phyloP scores from a whole-genome alignment of 495 filamentous ascomycete species.

The Aspergillus asperescens region DNA sequence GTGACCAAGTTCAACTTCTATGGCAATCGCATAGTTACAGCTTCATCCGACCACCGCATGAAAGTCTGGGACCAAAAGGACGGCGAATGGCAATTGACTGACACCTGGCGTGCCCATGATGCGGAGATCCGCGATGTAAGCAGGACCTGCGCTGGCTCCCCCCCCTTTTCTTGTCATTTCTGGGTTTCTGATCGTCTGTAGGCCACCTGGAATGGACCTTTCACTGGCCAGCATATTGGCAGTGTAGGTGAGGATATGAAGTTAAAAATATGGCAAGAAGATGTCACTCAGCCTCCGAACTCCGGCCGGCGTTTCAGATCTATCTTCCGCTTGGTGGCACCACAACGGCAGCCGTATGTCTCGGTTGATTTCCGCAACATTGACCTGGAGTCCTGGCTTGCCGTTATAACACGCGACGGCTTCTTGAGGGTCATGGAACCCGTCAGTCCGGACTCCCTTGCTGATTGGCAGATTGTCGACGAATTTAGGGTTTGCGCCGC shows the following conservation, averaged over 20 bases:
- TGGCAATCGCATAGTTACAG: slow-evolving; percentile 84
- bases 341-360: slow-evolving; percentile 59
- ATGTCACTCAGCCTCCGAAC: slow-evolving; percentile 63
- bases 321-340: slow-evolving; percentile 52
- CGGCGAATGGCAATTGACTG: slow-evolving; percentile 70
- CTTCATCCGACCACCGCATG: slow-evolving; percentile 87
- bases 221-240: slow-evolving; percentile 56
- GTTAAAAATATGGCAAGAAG: slow-evolving; percentile 87
- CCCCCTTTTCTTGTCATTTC: not conserved
- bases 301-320: slow-evolving; percentile 73
- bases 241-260: slow-evolving; percentile 80
- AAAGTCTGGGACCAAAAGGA: slow-evolving; percentile 86
- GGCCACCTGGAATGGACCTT: slow-evolving; percentile 75
- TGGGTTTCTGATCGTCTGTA: slow-evolving; percentile 25
- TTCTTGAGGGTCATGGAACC: slow-evolving; percentile 78
- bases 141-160: not conserved
- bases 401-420: slow-evolving; percentile 75
- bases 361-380: slow-evolving; percentile 76
- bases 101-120: slow-evolving; percentile 87
- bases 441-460: slow-evolving; percentile 73
- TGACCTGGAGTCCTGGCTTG: slow-evolving; percentile 72
- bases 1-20: slow-evolving; percentile 64
- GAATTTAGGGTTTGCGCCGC: slow-evolving; percentile 58
- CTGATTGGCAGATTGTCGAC: slow-evolving; percentile 69
- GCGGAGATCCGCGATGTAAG: slow-evolving; percentile 85